Evolutionary conservation across 2,329 filamentous ascomycete genomes (phyloP), one percentile per base, ranked within the genome.

Genomic region (Raffaelea albimanens): DNA sequence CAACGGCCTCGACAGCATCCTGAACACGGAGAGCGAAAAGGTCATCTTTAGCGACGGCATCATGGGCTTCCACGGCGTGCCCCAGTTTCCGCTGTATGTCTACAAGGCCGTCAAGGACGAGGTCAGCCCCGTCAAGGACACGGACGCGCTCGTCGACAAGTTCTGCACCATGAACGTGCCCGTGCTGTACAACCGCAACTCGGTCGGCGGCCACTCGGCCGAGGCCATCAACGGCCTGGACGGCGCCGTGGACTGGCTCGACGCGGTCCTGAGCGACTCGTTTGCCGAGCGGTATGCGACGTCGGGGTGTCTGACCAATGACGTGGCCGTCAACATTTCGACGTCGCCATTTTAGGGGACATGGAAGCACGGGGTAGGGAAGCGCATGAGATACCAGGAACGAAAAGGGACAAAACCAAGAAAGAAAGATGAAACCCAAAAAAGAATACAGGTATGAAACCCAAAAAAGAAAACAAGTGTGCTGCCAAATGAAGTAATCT

Each of bases 101-200:
- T 73, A 75, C 59, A 72, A 73, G 49, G 56, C 48, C 0, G 53
- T 72, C 20, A 58, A 71, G 1, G 43, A 61, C 1, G 53, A 56
- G 20, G 69, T 67, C 50, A 73, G 70, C 48, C 51, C 44, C 1
- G 57, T 57, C 4, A 69, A 68, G 2, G 67, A 62, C 2, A 65
- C 41, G 52, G 40, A 46, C 39, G 20, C 18, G 3, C 49, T 55
- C 11, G 20, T 55, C 8, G 31, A 16, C 13, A 18, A 31, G 11
- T 54, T 47, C 43, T 75, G 71, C 48, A 49, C 45, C 1, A 56
- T 58, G 4, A 69, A 69, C 5, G 67, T 63, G 5, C 65, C 62
- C n/a, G 67, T 74, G 40, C 53, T 65, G 39, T 73, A 73, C 51
- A 57, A 67, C 45, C 60, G 68, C 2, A 71, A 72, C 52, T 56